These are phyloP conservation scores for Phytophthora rubi DNA, from an alignment of 352 stramenopile species.

Conservation along the genomic window DNA sequence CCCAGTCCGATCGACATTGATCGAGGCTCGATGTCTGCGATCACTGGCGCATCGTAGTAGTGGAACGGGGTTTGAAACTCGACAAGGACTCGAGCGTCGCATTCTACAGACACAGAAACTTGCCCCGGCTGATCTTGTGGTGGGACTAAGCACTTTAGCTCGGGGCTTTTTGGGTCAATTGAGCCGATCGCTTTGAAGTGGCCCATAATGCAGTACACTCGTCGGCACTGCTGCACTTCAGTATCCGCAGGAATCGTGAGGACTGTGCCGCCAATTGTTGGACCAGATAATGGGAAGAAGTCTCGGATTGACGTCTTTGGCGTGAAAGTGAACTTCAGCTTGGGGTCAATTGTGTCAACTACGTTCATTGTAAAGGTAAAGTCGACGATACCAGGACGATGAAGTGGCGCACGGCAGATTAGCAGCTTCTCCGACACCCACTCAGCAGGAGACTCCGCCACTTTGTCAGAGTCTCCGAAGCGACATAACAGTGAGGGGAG, in stretches of 20 bases:
- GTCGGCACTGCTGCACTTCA: slow-evolving; percentile 23
- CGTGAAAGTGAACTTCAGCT: slow-evolving; percentile 41
- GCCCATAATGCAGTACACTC: slow-evolving; percentile 42
- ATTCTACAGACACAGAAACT: slow-evolving; percentile 39
- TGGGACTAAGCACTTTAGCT: slow-evolving; percentile 39
- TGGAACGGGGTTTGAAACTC: slow-evolving; percentile 37
- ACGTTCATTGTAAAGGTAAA: slow-evolving; percentile 62
- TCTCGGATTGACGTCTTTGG: slow-evolving; percentile 1
- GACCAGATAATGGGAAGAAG: slow-evolving; percentile 35
- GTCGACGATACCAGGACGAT: slow-evolving; percentile 27
- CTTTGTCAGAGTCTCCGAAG: slow-evolving; percentile 38
- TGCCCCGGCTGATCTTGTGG: slow-evolving; percentile 9
- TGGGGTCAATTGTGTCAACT: slow-evolving; percentile 47
- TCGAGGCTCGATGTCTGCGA: slow-evolving; percentile 26
- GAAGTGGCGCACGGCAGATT: slow-evolving; percentile 36
- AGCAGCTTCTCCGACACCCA: slow-evolving; percentile 39
- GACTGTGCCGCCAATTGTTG: slow-evolving; percentile 37
- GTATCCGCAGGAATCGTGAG: slow-evolving; percentile 32
- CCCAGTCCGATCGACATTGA: slow-evolving; percentile 26
- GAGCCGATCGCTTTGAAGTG: slow-evolving; percentile 13
- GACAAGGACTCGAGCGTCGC: slow-evolving; percentile 31
- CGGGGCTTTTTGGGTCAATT: background rate
- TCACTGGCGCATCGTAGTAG: slow-evolving; percentile 35
- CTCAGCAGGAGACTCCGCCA: slow-evolving; percentile 15
- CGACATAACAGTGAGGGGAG: slow-evolving; percentile 46